phyloP scores from a whole-genome alignment of 2,329 filamentous ascomycete genomes.

The Fusarium sp. region DNA sequence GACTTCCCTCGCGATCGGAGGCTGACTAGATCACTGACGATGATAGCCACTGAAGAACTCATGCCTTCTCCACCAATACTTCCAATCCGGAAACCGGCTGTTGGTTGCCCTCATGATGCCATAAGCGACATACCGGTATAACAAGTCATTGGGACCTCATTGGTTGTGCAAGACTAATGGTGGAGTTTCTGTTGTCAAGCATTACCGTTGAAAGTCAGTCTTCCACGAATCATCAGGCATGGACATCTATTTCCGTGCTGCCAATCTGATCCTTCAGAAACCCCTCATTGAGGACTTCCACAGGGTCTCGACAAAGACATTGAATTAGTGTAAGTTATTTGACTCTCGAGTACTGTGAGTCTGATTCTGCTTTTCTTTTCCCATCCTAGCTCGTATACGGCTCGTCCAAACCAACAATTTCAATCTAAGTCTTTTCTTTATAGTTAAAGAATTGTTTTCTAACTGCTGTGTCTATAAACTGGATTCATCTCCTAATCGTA shows the following conservation, averaged over 20 bases:
- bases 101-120: neutral
- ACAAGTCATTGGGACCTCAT: accelerated
- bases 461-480: too few species aligned
- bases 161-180: accelerated
- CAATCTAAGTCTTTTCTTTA: too few species aligned
- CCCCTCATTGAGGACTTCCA: neutral
- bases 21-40: neutral
- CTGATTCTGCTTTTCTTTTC: too few species aligned
- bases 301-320: too few species aligned
- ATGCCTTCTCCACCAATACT: neutral
- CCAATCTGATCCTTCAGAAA: constrained; percentile 2
- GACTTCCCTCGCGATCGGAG: constrained; percentile 54
- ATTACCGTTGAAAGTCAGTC: neutral
- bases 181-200: accelerated
- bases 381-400: too few species aligned
- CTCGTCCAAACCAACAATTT: too few species aligned
- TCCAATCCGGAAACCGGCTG: neutral
- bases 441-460: too few species aligned
- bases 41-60: neutral
- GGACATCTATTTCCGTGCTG: neutral
- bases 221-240: neutral
- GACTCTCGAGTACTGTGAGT: too few species aligned
- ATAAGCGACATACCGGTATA: accelerated
- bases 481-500: too few species aligned
- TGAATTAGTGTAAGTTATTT: too few species aligned